Evolutionary conservation across 306 rosid genomes (phyloP).

Genomic region (Vigna radiata): DNA sequence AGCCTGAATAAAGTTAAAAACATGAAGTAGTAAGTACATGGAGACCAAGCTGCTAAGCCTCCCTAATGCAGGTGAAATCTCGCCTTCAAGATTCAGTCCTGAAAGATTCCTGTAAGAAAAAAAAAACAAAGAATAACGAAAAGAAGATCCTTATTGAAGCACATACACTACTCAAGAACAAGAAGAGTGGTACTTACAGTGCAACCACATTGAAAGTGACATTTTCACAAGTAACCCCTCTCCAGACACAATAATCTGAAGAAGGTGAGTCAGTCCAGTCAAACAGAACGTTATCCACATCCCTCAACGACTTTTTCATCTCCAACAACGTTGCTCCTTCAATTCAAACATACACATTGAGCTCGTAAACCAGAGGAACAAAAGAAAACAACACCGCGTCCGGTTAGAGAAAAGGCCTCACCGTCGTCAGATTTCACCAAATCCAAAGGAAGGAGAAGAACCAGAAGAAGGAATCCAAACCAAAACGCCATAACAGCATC

Average conservation of each 20-base stretch:
- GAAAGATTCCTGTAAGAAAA: conserved; percentile 68
- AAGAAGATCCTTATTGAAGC: not conserved
- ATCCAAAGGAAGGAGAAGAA: conserved; percentile 47
- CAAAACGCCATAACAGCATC: conserved; percentile 54
- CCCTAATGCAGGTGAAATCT: conserved; percentile 81
- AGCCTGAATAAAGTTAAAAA: not conserved
- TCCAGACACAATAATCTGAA: conserved; percentile 79
- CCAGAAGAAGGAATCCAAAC: conserved; percentile 49
- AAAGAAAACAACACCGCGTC: not conserved
- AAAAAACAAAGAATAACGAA: not conserved
- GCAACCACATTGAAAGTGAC: conserved; percentile 71
- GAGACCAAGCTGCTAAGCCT: conserved; percentile 61
- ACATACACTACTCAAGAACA: not conserved
- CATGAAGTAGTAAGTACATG: conserved; percentile 46
- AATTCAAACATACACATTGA: conserved; percentile 23
- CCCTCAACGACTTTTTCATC: conserved; percentile 78
- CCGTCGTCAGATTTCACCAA: conserved; percentile 69
- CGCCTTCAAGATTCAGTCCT: conserved; percentile 75
- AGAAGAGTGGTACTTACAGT: conserved; percentile 58
- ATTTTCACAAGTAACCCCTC: conserved; percentile 82
- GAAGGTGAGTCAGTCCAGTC: conserved; percentile 79
- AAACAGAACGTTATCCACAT: conserved; percentile 76
- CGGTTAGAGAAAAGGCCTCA: conserved; percentile 45
- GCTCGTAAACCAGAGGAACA: not conserved
- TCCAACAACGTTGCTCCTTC: conserved; percentile 75